A percentile compares a stretch with the other conserved stretches of the same genome.
Evolutionary conservation across 768 basidiomycete species (phyloP).

Genomic region (Terana coerulea): DNA sequence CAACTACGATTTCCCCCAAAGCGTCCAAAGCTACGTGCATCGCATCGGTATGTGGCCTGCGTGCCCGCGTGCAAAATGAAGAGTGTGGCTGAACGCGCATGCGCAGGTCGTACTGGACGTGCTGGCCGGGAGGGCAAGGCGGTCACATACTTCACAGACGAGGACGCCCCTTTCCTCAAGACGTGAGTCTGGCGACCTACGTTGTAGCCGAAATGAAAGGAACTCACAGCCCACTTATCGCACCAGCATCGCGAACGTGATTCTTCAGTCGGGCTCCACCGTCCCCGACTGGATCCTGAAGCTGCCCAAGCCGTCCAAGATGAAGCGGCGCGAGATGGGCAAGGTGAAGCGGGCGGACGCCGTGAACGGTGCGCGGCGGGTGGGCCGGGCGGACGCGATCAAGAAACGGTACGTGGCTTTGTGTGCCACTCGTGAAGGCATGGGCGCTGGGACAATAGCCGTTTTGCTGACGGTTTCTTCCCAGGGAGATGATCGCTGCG

Average conservation of each 20-base stretch:
- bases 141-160: conserved; percentile 92
- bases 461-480: neutral
- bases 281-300: conserved; percentile 96
- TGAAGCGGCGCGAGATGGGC: conserved; percentile 82
- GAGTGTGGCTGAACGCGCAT: neutral
- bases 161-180: conserved; percentile 90
- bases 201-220: neutral
- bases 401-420: conserved; percentile 56
- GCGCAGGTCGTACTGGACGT: conserved; percentile 84
- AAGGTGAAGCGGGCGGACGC: conserved; percentile 75
- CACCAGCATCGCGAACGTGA: conserved; percentile 88
- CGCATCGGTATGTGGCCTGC: conserved; percentile 63
- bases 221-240: neutral
- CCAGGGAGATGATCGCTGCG: conserved; percentile 75
- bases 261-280: conserved; percentile 83
- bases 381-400: conserved; percentile 67
- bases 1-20: conserved; percentile 97
- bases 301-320: conserved; percentile 88
- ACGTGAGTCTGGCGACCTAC: conserved; percentile 45
- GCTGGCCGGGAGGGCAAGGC: conserved; percentile 92
- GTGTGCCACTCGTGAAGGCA: neutral
- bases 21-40: conserved; percentile 93
- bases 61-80: neutral
- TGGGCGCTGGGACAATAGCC: neutral
- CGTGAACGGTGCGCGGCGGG: conserved; percentile 65